Percentiles rank a stretch among this genome's conserved stretches.
Conservation (phyloP, 805 yeast genomes). For the Metschnikowia shivogae region DNA sequence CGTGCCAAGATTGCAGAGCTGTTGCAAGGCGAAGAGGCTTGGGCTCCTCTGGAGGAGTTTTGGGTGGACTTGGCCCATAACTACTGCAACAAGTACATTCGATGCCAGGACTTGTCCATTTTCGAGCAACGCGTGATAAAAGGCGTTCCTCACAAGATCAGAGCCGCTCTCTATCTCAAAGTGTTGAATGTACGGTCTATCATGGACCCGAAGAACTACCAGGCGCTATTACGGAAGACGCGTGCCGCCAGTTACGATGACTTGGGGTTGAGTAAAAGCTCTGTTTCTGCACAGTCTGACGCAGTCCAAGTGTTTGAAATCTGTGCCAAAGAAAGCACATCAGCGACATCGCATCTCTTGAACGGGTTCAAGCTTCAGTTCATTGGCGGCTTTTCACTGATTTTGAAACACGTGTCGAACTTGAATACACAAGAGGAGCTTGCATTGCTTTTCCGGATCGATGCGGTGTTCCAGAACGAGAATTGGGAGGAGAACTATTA, state of each 20-base stretch:
- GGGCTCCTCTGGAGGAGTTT: slow-evolving; percentile 10
- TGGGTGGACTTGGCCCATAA: slow-evolving; percentile 21
- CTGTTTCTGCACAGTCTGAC: slow-evolving; percentile 13
- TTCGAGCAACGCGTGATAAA: slow-evolving; percentile 18
- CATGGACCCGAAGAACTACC: slow-evolving; percentile 26
- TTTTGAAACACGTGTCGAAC: slow-evolving; percentile 19
- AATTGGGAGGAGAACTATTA: slow-evolving; percentile 28
- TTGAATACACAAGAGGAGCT: slow-evolving; percentile 26
- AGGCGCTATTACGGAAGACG: slow-evolving; percentile 27
- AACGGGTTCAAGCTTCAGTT: slow-evolving; percentile 16
- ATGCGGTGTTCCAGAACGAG: slow-evolving; percentile 26
- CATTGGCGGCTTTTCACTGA: slow-evolving; percentile 19
- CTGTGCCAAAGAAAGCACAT: slow-evolving; percentile 24
- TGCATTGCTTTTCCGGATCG: slow-evolving; percentile 32
- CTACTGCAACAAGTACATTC: slow-evolving; percentile 13
- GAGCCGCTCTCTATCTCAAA: slow-evolving; percentile 32
- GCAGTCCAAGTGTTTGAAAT: slow-evolving; percentile 29
- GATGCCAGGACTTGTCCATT: slow-evolving; percentile 6
- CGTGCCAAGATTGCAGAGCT: neutral
- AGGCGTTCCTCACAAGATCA: slow-evolving; percentile 30
- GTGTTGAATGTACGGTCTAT: slow-evolving; percentile 28
- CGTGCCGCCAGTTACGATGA: slow-evolving; percentile 6
- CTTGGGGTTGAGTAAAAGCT: slow-evolving; percentile 1
- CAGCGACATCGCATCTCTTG: slow-evolving; percentile 1
- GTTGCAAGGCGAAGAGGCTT: neutral